A percentile compares a stretch with the other conserved stretches of the same genome.
Conservation (phyloP, 2,329 filamentous ascomycete species). For the Cytospora schulzeri region DNA sequence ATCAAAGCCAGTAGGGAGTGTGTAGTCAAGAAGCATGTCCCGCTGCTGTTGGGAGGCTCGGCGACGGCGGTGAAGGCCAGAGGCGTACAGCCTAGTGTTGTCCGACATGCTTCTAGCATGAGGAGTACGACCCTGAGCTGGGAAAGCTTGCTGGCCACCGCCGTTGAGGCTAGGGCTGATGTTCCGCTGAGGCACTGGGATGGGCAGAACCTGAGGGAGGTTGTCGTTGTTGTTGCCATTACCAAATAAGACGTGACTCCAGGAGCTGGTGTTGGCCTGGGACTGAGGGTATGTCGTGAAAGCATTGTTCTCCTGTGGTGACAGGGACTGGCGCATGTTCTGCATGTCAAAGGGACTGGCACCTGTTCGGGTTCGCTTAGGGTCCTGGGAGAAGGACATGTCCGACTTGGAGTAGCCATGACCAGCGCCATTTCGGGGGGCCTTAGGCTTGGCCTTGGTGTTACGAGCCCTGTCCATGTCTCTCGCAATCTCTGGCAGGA, state of each 20-base stretch:
- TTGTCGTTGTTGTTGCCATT: too few relatives aligned
- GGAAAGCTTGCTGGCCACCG: constrained; percentile 18
- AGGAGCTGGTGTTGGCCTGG: constrained; percentile 36
- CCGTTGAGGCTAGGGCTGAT: constrained; percentile 4
- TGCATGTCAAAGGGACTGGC: constrained; percentile 19
- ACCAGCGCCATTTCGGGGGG: constrained; percentile 31
- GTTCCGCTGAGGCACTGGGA: constrained; percentile 24
- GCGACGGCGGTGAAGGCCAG: constrained; percentile 22
- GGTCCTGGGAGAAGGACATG: constrained; percentile 20
- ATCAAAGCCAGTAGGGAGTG: constrained; percentile 1
- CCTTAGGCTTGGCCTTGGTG: constrained; percentile 28
- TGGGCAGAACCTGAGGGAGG: constrained; percentile 26
- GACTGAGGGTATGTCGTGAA: constrained; percentile 41
- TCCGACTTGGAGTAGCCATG: constrained; percentile 26
- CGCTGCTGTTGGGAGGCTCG: constrained; percentile 21
- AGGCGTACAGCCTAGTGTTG: constrained; percentile 21
- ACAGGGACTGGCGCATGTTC: constrained; percentile 7
- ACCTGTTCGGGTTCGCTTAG: constrained; percentile 25
- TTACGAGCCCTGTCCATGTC: constrained; percentile 33
- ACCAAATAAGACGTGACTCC: constrained; percentile 25
- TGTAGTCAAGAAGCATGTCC: constrained; percentile 20
- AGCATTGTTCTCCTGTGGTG: constrained; percentile 24
- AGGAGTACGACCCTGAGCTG: constrained; percentile 18
- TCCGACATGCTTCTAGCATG: constrained; percentile 29
- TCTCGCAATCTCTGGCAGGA: constrained; percentile 56